Evolutionary conservation across 257 asterid genomes (phyloP), one percentile per base, ranked within the genome.

Genomic region (Eustoma russellianum): DNA sequence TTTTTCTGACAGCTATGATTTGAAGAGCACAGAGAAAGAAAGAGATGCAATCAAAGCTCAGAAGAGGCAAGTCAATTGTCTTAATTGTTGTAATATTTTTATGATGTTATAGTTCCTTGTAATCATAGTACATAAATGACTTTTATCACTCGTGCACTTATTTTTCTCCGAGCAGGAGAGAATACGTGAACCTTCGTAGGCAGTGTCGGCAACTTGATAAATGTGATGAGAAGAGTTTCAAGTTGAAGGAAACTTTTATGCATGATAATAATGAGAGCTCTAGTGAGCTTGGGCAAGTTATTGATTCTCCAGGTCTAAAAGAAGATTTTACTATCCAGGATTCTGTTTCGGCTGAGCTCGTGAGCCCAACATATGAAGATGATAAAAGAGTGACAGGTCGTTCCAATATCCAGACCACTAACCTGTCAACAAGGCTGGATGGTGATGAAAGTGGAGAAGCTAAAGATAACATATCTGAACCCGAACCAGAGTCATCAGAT

Each of bases 11-110:
- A 89, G 95, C 76, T 86, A 81, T 76, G 90, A 81, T 50, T 46
- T 89, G 56, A 80, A 77, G 65, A 85, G 93, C 68, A 72, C 94
- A 40, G 74, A 65, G 71, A 70, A 60, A 53, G 97, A 86, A 69
- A 79, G 97, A 68, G 68, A 69, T 17, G 16, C 61, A 11, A 59
- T 78, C 48, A 71, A 57, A 73, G 77, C 81, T 64, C 84, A 53
- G 66, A 89, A 81, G 73, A 81, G 95, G 97, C 83, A 70, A 33
- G 12, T 41, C 54, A 43, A 46, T 57, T 57, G 43, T 56, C 44
- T 14, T 24, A 53, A 17, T 56, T 44, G 53, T 55, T 24, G 3
- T 24, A 24, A 24, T 24, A 24, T 24, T 24, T 24, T 24, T 24
- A 24, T 4, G 2, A 24, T 24, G 30, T 24, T 24, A 24, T 24